phyloP scores from a whole-genome alignment of 768 basidiomycete species.

The Omphalotus guepiniiformis region DNA sequence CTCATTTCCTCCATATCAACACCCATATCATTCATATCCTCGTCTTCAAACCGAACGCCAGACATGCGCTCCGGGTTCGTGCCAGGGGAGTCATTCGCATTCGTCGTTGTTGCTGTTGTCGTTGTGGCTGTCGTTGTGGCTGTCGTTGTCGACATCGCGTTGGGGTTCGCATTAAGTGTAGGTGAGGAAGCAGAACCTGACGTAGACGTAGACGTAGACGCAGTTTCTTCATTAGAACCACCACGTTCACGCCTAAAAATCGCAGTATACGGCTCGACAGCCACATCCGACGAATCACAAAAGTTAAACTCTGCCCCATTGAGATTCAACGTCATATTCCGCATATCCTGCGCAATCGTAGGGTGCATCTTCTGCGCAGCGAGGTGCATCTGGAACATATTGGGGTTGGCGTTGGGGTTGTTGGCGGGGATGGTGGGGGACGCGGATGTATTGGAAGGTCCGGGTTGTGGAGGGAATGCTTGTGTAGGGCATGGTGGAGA shows the following conservation, averaged over 20 bases:
- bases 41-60: not conserved
- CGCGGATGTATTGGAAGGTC: not conserved
- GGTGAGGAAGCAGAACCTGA: too few relatives aligned
- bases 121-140: too few relatives aligned
- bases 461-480: too few relatives aligned
- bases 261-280: too few relatives aligned
- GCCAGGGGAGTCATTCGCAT: too few relatives aligned
- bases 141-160: too few relatives aligned
- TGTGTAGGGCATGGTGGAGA: too few relatives aligned
- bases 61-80: not conserved
- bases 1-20: not conserved
- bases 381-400: conserved; percentile 5
- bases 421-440: not conserved
- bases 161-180: too few relatives aligned
- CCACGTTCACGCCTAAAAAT: too few relatives aligned
- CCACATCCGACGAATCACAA: not conserved
- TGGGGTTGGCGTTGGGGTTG: conserved; percentile 1
- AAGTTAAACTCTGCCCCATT: conserved; percentile 1
- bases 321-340: conserved; percentile 24
- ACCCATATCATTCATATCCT: not conserved
- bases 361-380: conserved; percentile 36
- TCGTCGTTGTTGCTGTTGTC: too few relatives aligned
- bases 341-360: conserved; percentile 52
- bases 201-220: too few relatives aligned
- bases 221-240: too few relatives aligned